Percentiles rank a stretch among this genome's conserved stretches.
phyloP scores from a whole-genome alignment of 2,329 filamentous ascomycete species.

The Xylariales sp. region DNA sequence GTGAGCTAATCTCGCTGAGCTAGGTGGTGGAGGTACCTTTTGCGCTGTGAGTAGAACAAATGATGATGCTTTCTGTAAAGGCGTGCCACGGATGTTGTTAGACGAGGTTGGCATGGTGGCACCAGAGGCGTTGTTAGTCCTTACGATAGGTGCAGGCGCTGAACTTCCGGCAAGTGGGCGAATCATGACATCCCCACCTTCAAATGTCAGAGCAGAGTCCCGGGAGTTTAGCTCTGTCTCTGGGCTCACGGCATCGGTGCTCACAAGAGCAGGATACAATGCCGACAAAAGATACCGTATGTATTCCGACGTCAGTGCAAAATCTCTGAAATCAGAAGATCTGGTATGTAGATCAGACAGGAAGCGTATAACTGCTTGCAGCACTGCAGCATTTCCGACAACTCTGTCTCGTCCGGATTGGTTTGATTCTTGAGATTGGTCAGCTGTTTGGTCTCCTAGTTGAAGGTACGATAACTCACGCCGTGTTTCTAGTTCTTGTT shows the following conservation, averaged over 20 bases:
- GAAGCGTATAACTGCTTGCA: conserved; percentile 76
- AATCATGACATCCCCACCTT: conserved; percentile 80
- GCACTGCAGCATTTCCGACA: conserved; percentile 56
- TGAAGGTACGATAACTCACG: conserved; percentile 32
- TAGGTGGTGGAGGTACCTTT: conserved; percentile 53
- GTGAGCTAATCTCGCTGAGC: conserved; percentile 58
- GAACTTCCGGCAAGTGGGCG: conserved; percentile 63
- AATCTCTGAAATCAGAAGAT: conserved; percentile 77
- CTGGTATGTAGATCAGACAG: conserved; percentile 73
- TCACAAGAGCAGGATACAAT: conserved; percentile 84
- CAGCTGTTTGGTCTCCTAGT: conserved; percentile 11
- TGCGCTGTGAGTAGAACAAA: conserved; percentile 83
- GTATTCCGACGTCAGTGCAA: conserved; percentile 75
- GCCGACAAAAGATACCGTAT: conserved; percentile 73
- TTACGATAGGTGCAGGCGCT: conserved; percentile 63
- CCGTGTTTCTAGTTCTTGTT: conserved; percentile 51
- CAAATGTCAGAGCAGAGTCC: conserved; percentile 76
- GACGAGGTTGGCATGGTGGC: conserved; percentile 35
- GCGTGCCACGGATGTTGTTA: conserved; percentile 45
- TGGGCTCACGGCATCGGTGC: conserved; percentile 75
- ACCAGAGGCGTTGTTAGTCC: conserved; percentile 59
- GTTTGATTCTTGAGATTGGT: conserved; percentile 27
- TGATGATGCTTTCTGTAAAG: conserved; percentile 77
- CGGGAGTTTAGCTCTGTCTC: conserved; percentile 84
- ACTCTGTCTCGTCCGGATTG: conserved; percentile 44